Evolutionary conservation across 2,329 filamentous ascomycete species (phyloP), one percentile per base, ranked within the genome.

Genomic region (Celoporthe dispersa): DNA sequence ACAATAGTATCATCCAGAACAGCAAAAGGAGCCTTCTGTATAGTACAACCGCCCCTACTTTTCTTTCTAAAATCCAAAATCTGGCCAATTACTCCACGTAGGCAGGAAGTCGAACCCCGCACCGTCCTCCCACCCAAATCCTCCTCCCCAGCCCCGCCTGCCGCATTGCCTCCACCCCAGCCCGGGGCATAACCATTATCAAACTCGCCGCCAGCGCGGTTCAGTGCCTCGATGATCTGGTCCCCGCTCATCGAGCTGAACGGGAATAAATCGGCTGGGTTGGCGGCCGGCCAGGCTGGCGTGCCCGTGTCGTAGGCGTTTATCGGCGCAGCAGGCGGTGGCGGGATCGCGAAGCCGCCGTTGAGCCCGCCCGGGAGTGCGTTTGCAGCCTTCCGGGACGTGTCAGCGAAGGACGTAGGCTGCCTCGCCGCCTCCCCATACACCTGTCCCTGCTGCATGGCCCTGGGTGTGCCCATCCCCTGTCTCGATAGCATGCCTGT

Each of bases 181-280:
- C n/a, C 68, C 3, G 59, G 85, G 7, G 85, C 84, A 69, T 88
- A 83, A 2, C 82, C 83, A 1, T 84, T 81, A 25, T 88, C 86
- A 71, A 91, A 87, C 22, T 86, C 85, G 35, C 88, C 86, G 4
- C 86, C 88, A 0, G 88, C 87, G 72, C 88, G 86, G 75, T 90
- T 90, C 37, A 92, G 84, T 5, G 89, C 88, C 73, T 91, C 88
- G 6, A 88, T 84, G 62, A 92, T 90, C 75, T 92, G 89, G 70
- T 90, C 85, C 69, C 91, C 88, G 0, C 90, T 91, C 90, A 92
- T 92, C 41, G 88, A 83, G 2, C 88, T 91, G 76, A 91, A 90
- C 33, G 89, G 87, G 31, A 91, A 75, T 5, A 86, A 83, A 71
- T 87, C 85, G 7, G 70, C 63, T 0, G 82, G 76, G 82, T 84